These are phyloP conservation scores for Candida sakaeoensis DNA, from an alignment of 805 yeast genomes.

Conservation along the genomic window DNA sequence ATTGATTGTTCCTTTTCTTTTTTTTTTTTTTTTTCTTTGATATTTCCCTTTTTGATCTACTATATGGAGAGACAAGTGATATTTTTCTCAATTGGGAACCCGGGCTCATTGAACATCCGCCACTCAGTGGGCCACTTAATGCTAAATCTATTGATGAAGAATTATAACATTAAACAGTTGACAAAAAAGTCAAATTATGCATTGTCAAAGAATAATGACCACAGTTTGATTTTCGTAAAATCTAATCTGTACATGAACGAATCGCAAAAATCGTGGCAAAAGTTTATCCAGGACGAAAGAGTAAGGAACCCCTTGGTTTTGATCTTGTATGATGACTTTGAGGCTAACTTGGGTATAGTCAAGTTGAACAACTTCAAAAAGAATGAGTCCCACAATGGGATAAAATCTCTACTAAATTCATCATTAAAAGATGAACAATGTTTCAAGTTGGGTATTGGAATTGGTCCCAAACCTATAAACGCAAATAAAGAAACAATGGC, in stretches of 20 bases:
- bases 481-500: conserved; percentile 34
- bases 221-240: conserved; percentile 24
- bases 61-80: conserved; percentile 9
- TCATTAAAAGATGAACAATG: conserved; percentile 10
- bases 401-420: conserved; percentile 20
- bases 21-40: not conserved
- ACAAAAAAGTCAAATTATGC: conserved; percentile 29
- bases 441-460: conserved; percentile 36
- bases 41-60: not conserved
- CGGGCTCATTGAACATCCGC: conserved; percentile 32
- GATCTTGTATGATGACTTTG: conserved; percentile 38
- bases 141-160: conserved; percentile 22
- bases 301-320: conserved; percentile 3
- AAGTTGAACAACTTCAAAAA: conserved; percentile 27
- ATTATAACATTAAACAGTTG: conserved; percentile 26
- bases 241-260: conserved; percentile 41
- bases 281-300: conserved; percentile 19
- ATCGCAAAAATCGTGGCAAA: conserved; percentile 27
- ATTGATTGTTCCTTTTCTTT: not conserved
- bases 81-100: conserved; percentile 35
- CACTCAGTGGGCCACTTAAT: conserved; percentile 40
- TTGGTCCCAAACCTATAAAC: conserved; percentile 40
- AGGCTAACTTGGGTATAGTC: conserved; percentile 26
- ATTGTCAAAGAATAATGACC: conserved; percentile 17
- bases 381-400: conserved; percentile 40